Conservation (phyloP, 164 flowering plant species). For the Kalanchoe fedtschenkoi region DNA sequence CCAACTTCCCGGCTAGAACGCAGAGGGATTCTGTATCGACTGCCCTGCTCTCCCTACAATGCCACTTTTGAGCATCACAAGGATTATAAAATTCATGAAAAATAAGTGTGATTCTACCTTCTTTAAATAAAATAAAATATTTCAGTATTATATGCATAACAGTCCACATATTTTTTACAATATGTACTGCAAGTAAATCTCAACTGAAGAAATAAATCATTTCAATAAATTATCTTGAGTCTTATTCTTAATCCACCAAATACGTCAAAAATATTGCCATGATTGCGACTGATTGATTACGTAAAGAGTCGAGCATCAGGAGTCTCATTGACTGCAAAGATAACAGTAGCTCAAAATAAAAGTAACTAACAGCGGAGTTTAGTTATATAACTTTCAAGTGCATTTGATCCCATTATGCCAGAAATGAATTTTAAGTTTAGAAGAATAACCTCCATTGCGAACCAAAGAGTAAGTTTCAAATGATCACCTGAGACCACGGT, state of each 20-base stretch:
- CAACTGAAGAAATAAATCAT: neutral
- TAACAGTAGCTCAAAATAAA: neutral
- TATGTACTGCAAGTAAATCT: neutral
- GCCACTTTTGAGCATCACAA: constrained; percentile 11
- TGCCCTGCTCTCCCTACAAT: constrained; percentile 94
- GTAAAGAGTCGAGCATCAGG: too few species aligned
- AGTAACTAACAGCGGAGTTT: neutral
- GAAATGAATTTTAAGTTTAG: neutral
- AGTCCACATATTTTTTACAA: too few species aligned
- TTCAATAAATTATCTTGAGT: neutral
- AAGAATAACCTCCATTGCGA: neutral
- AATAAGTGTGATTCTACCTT: neutral
- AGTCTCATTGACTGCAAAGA: too few species aligned
- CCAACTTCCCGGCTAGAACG: constrained; percentile 79
- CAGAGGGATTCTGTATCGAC: constrained; percentile 94
- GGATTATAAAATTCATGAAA: neutral
- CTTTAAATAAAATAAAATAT: neutral
- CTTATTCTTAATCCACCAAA: too few species aligned
- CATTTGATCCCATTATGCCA: neutral
- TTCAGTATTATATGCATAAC: neutral
- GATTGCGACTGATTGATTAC: neutral
- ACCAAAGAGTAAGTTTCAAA: neutral
- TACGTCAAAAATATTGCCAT: neutral
- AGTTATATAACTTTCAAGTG: neutral
- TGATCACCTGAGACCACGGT: constrained; percentile 77